These are phyloP conservation scores for Talaromyces borbonicus DNA, from an alignment of 495 filamentous ascomycete species.

Conservation along the genomic window DNA sequence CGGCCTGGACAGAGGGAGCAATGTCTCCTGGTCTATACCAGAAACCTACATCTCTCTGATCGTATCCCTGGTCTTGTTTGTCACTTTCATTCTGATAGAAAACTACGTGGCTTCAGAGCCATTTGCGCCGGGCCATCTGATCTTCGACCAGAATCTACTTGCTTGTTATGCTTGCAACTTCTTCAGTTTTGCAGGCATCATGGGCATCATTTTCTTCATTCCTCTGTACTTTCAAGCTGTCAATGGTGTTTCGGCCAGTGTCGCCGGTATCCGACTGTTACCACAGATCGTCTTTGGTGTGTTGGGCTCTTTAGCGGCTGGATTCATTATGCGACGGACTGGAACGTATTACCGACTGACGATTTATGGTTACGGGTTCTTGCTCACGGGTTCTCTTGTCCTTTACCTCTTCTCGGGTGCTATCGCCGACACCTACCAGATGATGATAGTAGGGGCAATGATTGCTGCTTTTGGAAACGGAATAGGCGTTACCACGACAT, in stretches of 20 bases:
- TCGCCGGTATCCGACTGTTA: conserved; percentile 55
- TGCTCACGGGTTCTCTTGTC: conserved; percentile 42
- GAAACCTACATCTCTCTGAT: conserved; percentile 50
- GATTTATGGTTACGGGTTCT: conserved; percentile 39
- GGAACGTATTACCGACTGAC: conserved; percentile 76
- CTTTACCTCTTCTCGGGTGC: conserved; percentile 54
- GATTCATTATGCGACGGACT: conserved; percentile 62
- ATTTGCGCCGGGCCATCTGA: conserved; percentile 72
- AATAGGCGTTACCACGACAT: conserved; percentile 60
- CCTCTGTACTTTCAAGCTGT: conserved; percentile 76
- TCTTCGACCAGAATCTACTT: conserved; percentile 60
- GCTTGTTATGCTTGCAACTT: conserved; percentile 67
- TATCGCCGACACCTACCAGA: conserved; percentile 27
- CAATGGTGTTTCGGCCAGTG: conserved; percentile 52
- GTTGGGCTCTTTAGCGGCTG: conserved; percentile 57
- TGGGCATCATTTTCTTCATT: conserved; percentile 62
- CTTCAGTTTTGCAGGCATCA: conserved; percentile 59
- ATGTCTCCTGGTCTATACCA: conserved; percentile 54
- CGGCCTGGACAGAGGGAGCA: conserved; percentile 70
- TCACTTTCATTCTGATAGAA: conserved; percentile 62
- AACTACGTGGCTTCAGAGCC: conserved; percentile 60
- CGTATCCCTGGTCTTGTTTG: conserved; percentile 51
- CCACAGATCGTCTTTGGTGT: conserved; percentile 58
- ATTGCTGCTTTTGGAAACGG: conserved; percentile 51
- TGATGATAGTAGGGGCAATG: conserved; percentile 48